Evolutionary conservation across 768 basidiomycete species (phyloP).

Genomic region (Trametes cubensis): DNA sequence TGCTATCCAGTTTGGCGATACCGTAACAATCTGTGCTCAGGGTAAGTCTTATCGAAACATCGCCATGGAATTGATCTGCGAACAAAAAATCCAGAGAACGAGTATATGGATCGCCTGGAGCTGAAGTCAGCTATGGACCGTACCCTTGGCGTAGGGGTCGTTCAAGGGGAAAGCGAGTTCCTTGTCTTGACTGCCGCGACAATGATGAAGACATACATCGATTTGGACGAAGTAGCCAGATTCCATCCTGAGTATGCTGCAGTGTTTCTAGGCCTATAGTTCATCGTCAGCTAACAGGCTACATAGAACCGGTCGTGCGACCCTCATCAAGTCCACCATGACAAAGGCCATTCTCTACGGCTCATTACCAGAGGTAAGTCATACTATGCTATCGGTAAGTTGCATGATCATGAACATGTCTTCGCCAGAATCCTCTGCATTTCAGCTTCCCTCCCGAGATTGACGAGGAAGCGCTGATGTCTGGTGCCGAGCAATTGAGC

Average conservation of each 20-base stretch:
- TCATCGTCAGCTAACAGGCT: neutral
- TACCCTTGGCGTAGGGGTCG: constrained; percentile 70
- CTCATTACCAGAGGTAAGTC: constrained; percentile 58
- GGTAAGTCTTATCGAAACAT: constrained; percentile 40
- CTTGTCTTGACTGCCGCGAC: constrained; percentile 67
- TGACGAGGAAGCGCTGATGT: constrained; percentile 78
- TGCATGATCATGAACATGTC: neutral
- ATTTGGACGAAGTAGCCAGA: constrained; percentile 58
- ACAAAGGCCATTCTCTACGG: constrained; percentile 83
- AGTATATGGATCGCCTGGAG: constrained; percentile 72
- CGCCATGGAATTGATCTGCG: neutral
- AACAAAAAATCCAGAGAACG: constrained; percentile 52
- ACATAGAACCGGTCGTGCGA: constrained; percentile 62
- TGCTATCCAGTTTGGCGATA: constrained; percentile 74
- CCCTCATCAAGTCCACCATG: constrained; percentile 77
- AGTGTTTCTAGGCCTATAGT: neutral
- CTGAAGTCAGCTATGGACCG: constrained; percentile 68
- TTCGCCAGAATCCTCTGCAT: constrained; percentile 66
- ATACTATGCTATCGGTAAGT: neutral
- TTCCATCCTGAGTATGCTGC: constrained; percentile 66
- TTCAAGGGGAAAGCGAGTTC: constrained; percentile 49
- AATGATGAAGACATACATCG: constrained; percentile 68
- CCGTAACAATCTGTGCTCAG: constrained; percentile 70
- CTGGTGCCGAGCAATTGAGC: constrained; percentile 77
- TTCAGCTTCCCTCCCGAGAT: constrained; percentile 83